Evolutionary conservation across 225 moss, liverwort and hornwort species (phyloP).

Genomic region (Marchantia polymorpha): DNA sequence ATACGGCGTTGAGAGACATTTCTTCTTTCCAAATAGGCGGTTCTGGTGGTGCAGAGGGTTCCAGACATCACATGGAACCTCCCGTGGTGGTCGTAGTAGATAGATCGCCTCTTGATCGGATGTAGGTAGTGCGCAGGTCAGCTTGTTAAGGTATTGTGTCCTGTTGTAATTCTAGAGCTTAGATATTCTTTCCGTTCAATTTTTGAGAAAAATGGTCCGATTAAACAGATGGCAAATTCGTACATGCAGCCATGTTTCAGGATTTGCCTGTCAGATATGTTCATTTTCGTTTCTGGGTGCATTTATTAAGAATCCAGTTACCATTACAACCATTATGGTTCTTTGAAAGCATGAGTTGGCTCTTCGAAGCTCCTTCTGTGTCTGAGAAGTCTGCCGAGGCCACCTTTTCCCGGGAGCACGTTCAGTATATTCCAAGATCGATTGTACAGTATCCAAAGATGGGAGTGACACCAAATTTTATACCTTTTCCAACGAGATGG

Average conservation of each 20-base stretch:
- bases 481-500: not conserved
- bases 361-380: not conserved
- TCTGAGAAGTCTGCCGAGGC: too few relatives aligned
- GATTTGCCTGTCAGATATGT: not conserved
- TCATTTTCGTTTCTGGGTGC: not conserved
- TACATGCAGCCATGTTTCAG: not conserved
- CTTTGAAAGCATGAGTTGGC: not conserved
- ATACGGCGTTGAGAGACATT: slow-evolving; percentile 17
- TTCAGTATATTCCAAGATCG: not conserved
- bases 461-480: not conserved
- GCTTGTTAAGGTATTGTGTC: not conserved
- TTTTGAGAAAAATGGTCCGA: not conserved
- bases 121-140: slow-evolving; percentile 13
- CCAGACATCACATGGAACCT: slow-evolving; percentile 18
- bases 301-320: not conserved
- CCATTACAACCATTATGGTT: not conserved
- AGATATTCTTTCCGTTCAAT: slow-evolving; percentile 10
- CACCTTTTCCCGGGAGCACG: not conserved
- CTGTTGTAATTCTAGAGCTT: slow-evolving; percentile 4
- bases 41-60: slow-evolving; percentile 14
- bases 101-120: slow-evolving; percentile 28
- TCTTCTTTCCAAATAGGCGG: slow-evolving; percentile 1
- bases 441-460: not conserved
- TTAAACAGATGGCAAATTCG: not conserved
- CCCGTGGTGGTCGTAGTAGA: slow-evolving; percentile 24